Evolutionary conservation across 306 rosid species (phyloP).

Genomic region (Inga laurina): DNA sequence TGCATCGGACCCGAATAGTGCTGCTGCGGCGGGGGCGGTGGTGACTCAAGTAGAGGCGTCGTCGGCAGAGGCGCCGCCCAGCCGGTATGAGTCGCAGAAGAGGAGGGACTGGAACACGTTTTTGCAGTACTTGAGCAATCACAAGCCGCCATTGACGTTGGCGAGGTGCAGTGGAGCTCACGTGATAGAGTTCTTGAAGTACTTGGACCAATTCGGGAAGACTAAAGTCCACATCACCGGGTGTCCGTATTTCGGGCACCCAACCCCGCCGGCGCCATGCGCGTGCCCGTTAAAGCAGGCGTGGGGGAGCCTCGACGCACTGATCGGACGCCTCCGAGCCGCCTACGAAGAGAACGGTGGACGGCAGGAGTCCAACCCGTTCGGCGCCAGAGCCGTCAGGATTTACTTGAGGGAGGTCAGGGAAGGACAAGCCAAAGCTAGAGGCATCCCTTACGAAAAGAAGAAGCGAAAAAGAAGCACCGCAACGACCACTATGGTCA

Average conservation of each 20-base stretch:
- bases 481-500: neutral
- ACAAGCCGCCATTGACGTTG: constrained; percentile 89
- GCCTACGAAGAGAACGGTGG: constrained; percentile 97
- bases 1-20: constrained; percentile 30
- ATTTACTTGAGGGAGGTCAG: constrained; percentile 83
- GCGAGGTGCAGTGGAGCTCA: constrained; percentile 97
- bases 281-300: constrained; percentile 90
- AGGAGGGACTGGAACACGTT: constrained; percentile 98
- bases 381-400: constrained; percentile 82
- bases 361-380: constrained; percentile 78
- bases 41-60: constrained; percentile 17
- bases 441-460: constrained; percentile 94
- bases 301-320: constrained; percentile 95
- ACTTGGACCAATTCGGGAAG: constrained; percentile 94
- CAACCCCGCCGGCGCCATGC: constrained; percentile 84
- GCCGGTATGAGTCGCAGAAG: constrained; percentile 96
- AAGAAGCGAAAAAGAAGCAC: constrained; percentile 77
- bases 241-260: constrained; percentile 79
- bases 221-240: constrained; percentile 78
- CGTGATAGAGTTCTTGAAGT: constrained; percentile 90
- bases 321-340: constrained; percentile 93
- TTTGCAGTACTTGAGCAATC: constrained; percentile 79
- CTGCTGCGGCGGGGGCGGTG: neutral
- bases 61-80: constrained; percentile 45
- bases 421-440: constrained; percentile 86